Conservation (phyloP, 495 filamentous ascomycete species). For the Zalerion maritima region DNA sequence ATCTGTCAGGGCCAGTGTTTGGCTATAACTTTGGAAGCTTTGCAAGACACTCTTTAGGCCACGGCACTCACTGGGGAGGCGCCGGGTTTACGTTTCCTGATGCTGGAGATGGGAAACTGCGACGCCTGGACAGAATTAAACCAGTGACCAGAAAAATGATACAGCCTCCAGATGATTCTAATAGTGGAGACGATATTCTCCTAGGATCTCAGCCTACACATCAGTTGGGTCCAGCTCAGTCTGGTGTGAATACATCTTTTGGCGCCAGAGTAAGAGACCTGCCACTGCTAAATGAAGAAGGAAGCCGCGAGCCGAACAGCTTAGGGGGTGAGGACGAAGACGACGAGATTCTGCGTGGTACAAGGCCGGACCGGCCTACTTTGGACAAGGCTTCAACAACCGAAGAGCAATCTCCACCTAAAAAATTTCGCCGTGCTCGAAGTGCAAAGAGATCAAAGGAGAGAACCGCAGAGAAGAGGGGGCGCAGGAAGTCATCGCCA, state of each 20-base stretch:
- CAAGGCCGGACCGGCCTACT: constrained; percentile 1
- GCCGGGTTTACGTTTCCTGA: no score
- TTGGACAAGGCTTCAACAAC: neutral
- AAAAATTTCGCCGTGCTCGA: neutral
- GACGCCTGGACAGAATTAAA: constrained; percentile 1
- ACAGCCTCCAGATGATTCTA: constrained; percentile 5
- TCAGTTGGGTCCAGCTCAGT: no score
- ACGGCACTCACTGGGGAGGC: neutral
- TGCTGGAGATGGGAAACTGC: no score
- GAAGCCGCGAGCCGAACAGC: constrained; percentile 2
- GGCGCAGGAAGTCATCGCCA: neutral
- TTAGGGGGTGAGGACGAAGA: constrained; percentile 8
- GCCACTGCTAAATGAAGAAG: neutral
- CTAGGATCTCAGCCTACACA: constrained; percentile 5
- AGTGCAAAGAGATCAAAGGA: neutral
- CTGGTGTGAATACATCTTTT: no score
- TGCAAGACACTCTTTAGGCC: neutral
- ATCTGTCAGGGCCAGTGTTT: constrained; percentile 10
- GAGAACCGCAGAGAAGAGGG: neutral
- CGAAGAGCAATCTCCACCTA: neutral
- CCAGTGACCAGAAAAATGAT: constrained; percentile 5
- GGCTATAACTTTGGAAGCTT: constrained; percentile 1
- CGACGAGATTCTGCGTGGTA: constrained; percentile 11
- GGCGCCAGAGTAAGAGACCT: no score
- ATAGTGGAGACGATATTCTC: constrained; percentile 18